These are phyloP conservation scores for Oemleria cerasiformis DNA, from an alignment of 306 rosid species.

Conservation along the genomic window DNA sequence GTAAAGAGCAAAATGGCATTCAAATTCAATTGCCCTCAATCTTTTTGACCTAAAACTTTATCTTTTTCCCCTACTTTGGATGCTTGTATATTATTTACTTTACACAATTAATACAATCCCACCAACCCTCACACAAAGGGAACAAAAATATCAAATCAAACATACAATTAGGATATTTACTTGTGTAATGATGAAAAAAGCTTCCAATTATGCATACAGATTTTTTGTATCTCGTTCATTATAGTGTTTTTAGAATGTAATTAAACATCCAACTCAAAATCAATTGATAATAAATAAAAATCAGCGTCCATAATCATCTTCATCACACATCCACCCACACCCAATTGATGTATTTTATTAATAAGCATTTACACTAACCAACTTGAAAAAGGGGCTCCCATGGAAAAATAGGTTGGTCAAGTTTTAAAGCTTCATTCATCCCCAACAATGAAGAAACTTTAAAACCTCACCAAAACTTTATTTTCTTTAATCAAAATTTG, in stretches of 20 bases:
- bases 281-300: no score
- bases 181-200: not conserved
- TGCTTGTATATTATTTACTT: not conserved
- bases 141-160: not conserved
- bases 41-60: not conserved
- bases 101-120: no score
- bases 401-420: not conserved
- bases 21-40: not conserved
- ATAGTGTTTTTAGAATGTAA: no score
- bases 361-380: conserved; percentile 1
- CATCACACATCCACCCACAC: not conserved
- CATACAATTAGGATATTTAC: not conserved
- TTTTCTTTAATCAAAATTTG: not conserved
- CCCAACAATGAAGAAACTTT: not conserved
- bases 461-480: not conserved
- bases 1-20: not conserved
- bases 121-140: not conserved
- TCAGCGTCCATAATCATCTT: no score
- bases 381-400: not conserved
- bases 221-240: no score
- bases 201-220: no score
- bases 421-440: conserved; percentile 1
- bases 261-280: no score
- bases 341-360: not conserved
- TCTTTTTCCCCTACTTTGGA: not conserved